A percentile compares a stretch with the other conserved stretches of the same genome.
These are phyloP conservation scores for Quercus berberidifolia DNA, from an alignment of 306 rosid species.

Conservation along the genomic window DNA sequence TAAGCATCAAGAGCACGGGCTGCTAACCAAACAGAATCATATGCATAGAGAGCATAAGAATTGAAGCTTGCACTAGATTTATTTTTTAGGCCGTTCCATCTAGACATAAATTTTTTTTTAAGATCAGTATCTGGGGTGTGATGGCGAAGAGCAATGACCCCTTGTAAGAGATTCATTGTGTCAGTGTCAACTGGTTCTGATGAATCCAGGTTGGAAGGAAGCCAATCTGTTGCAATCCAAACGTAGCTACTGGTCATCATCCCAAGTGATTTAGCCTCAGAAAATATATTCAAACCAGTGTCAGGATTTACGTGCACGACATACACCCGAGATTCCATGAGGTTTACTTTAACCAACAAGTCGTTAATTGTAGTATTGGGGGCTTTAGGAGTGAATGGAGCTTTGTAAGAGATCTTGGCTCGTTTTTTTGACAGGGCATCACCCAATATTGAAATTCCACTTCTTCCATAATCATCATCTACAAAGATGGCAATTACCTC, in stretches of 20 bases:
- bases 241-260: slow-evolving; percentile 67
- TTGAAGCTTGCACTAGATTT: slow-evolving; percentile 48
- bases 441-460: slow-evolving; percentile 64
- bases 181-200: slow-evolving; percentile 28
- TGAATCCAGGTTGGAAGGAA: slow-evolving; percentile 73
- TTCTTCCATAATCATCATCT: slow-evolving; percentile 84
- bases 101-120: slow-evolving; percentile 43
- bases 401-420: slow-evolving; percentile 70
- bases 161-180: slow-evolving; percentile 58
- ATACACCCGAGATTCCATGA: slow-evolving; percentile 91
- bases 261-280: slow-evolving; percentile 52
- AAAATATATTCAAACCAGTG: slow-evolving; percentile 57
- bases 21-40: slow-evolving; percentile 82
- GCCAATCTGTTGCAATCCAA: slow-evolving; percentile 96
- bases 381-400: slow-evolving; percentile 61
- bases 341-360: slow-evolving; percentile 57
- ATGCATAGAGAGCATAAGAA: slow-evolving; percentile 83
- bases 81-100: slow-evolving; percentile 36
- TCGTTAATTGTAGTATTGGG: slow-evolving; percentile 27
- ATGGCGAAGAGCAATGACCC: slow-evolving; percentile 81
- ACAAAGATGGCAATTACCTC: slow-evolving; percentile 79
- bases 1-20: slow-evolving; percentile 72
- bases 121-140: slow-evolving; percentile 56
- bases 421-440: slow-evolving; percentile 72
- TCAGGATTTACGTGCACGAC: slow-evolving; percentile 92